These are phyloP conservation scores for Dalechampia spathulata DNA, from an alignment of 441 rosid genomes.

Conservation along the genomic window DNA sequence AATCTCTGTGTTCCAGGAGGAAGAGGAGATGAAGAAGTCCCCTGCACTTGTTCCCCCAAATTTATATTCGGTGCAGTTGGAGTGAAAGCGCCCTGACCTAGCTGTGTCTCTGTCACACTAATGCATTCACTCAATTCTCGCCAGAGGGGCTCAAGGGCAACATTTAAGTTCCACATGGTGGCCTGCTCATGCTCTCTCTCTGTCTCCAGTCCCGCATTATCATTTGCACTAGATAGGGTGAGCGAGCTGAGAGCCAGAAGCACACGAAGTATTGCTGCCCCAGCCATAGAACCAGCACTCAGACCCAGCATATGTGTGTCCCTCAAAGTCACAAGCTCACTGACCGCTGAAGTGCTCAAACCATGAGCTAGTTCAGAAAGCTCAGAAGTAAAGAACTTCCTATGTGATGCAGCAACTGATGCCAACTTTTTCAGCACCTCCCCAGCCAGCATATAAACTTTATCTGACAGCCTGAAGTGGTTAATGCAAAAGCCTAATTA, in stretches of 20 bases:
- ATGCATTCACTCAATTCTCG: conserved; percentile 88
- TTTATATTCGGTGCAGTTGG: conserved; percentile 49
- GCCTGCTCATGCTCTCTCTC: conserved; percentile 61
- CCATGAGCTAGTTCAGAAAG: conserved; percentile 72
- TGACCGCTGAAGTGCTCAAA: conserved; percentile 73
- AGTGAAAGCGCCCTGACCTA: conserved; percentile 60
- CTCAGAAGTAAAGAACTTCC: conserved; percentile 67
- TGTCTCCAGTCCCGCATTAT: conserved; percentile 26
- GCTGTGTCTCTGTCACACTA: conserved; percentile 68
- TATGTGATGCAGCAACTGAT: conserved; percentile 69
- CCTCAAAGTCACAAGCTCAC: conserved; percentile 75
- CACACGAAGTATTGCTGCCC: conserved; percentile 86
- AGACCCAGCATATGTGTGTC: conserved; percentile 75
- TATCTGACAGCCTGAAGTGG: conserved; percentile 80
- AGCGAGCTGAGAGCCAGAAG: conserved; percentile 81
- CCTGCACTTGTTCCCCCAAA: conserved; percentile 56
- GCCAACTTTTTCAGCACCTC: conserved; percentile 93
- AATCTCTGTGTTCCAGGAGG: conserved; percentile 96
- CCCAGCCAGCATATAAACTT: conserved; percentile 76
- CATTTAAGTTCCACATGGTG: conserved; percentile 59
- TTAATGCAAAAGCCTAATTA: conserved; percentile 19
- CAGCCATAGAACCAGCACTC: conserved; percentile 91
- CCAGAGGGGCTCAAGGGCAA: conserved; percentile 90
- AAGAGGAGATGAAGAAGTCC: conserved; percentile 60
- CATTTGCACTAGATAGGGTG: conserved; percentile 34